Evolutionary conservation across 1,284 basidiomycete genomes (phyloP).

Genomic region (Xerocomus minutiporus): DNA sequence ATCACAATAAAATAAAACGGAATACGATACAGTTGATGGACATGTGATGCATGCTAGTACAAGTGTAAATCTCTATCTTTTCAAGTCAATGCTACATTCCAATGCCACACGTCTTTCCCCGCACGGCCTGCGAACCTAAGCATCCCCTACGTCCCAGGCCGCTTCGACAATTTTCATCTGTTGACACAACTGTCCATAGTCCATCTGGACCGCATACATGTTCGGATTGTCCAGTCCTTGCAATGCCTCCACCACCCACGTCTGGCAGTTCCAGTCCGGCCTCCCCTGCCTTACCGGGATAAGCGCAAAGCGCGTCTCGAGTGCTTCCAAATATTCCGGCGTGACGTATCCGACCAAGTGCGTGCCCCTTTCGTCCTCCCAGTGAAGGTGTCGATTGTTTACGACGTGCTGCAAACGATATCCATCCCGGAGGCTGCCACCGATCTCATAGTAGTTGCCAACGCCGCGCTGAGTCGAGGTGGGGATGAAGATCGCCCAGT

Average conservation of each 20-base stretch:
- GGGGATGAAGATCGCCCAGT: conserved; percentile 26
- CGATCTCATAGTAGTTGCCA: conserved; percentile 22
- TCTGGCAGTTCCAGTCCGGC: conserved; percentile 22
- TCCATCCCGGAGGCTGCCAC: conserved; percentile 9
- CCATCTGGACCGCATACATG: conserved; percentile 18
- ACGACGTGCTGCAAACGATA: conserved; percentile 13
- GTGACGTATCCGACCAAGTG: conserved; percentile 13
- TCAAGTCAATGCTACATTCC: too few relatives aligned
- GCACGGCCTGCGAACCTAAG: neutral
- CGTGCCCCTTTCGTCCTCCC: conserved; percentile 11
- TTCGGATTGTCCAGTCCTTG: conserved; percentile 4
- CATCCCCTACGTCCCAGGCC: conserved; percentile 19
- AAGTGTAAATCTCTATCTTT: too few relatives aligned
- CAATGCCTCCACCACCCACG: conserved; percentile 16
- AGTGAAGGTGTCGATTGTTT: conserved; percentile 9
- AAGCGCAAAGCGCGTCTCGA: conserved; percentile 9
- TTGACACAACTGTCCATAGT: neutral
- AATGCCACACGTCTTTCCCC: too few relatives aligned
- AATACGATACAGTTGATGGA: too few relatives aligned
- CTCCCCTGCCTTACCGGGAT: conserved; percentile 14
- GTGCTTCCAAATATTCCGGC: neutral
- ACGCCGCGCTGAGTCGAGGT: conserved; percentile 18
- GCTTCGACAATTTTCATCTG: conserved; percentile 14
- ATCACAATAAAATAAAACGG: too few relatives aligned
- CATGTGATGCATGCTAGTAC: too few relatives aligned